Evolutionary conservation across 176 grass and related monocot species (phyloP).

Genomic region (sorghum (Sorghum bicolor)): DNA sequence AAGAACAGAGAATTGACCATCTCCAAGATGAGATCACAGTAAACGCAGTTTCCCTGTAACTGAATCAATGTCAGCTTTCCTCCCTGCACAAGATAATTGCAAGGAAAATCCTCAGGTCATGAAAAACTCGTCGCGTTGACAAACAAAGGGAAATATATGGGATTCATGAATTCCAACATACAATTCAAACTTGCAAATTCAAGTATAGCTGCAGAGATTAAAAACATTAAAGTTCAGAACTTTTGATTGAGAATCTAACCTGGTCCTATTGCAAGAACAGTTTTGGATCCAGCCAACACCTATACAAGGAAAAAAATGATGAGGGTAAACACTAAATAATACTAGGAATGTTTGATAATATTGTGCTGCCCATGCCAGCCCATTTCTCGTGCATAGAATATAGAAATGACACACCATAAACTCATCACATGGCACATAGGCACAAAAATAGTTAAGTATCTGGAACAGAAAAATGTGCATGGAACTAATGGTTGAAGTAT

Average conservation of each 20-base stretch:
- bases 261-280: slow-evolving; percentile 95
- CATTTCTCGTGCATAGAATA: background rate
- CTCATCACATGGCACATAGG: background rate
- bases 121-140: background rate
- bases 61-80: slow-evolving; percentile 76
- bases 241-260: slow-evolving; percentile 42
- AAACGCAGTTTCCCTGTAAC: slow-evolving; percentile 67
- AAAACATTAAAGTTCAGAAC: background rate
- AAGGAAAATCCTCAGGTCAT: background rate
- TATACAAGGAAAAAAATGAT: slow-evolving; percentile 33
- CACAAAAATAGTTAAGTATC: background rate
- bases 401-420: background rate
- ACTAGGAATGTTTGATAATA: slow-evolving; percentile 11
- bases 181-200: background rate
- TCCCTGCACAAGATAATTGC: slow-evolving; percentile 37
- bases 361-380: background rate
- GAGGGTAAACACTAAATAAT: background rate
- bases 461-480: background rate
- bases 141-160: background rate
- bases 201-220: background rate
- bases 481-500: background rate
- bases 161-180: background rate
- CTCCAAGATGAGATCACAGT: slow-evolving; percentile 30
- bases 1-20: slow-evolving; percentile 17
- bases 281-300: slow-evolving; percentile 86